Evolutionary conservation across 805 yeast genomes (phyloP).

Genomic region (Isabelozyma rhagii): DNA sequence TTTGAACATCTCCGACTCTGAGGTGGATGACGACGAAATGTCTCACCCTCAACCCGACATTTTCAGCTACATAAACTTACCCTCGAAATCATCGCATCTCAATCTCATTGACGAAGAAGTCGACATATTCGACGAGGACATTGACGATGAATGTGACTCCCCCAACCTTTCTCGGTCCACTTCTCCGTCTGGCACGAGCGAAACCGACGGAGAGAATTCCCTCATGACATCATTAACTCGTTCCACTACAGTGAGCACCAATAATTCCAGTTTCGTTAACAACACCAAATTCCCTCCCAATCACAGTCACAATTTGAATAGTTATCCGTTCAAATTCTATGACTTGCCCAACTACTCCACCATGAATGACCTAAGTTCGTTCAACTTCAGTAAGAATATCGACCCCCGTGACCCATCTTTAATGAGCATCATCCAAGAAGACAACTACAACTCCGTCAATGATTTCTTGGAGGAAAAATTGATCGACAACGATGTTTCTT

Average conservation of each 20-base stretch:
- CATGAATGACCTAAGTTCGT: conserved; percentile 15
- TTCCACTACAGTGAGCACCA: conserved; percentile 40
- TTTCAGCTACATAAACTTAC: conserved; percentile 24
- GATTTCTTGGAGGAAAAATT: conserved; percentile 40
- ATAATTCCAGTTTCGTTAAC: conserved; percentile 15
- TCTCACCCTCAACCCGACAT: conserved; percentile 13
- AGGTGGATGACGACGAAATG: conserved; percentile 4
- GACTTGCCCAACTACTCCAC: conserved; percentile 31
- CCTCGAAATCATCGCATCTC: conserved; percentile 3
- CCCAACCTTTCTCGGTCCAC: conserved; percentile 34
- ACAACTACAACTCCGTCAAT: conserved; percentile 37
- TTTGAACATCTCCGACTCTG: conserved; percentile 1
- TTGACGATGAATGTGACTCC: conserved; percentile 16
- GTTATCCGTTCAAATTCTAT: conserved; percentile 15
- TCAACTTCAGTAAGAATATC: conserved; percentile 11
- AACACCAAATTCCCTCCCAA: conserved; percentile 7
- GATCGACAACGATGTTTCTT: conserved; percentile 34
- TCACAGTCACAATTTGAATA: not conserved
- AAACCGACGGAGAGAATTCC: conserved; percentile 27
- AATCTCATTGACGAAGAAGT: conserved; percentile 11
- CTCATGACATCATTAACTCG: conserved; percentile 39
- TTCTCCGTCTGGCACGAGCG: conserved; percentile 32
- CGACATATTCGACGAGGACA: conserved; percentile 10
- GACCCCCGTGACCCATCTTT: conserved; percentile 13
- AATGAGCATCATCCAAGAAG: conserved; percentile 26